Conservation (phyloP, 805 yeast species). For the Cyberlindnera maritima region DNA sequence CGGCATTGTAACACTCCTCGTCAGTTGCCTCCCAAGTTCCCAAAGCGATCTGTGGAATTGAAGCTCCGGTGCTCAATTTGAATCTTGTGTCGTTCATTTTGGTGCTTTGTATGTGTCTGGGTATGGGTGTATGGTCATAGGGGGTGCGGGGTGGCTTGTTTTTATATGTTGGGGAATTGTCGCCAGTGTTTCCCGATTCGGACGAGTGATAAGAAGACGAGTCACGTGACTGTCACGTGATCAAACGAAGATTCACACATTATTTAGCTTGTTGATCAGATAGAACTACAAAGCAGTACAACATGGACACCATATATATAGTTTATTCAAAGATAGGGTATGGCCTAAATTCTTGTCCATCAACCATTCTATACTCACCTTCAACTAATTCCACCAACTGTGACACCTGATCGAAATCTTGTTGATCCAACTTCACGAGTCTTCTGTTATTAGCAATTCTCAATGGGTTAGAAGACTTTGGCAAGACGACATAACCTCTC, state of each 20-base stretch:
- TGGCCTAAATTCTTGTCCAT: neutral
- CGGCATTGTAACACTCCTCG: slow-evolving; percentile 23
- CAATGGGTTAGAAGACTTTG: slow-evolving; percentile 44
- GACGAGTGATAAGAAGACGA: too few relatives aligned
- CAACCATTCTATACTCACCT: slow-evolving; percentile 31
- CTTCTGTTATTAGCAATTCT: slow-evolving; percentile 40
- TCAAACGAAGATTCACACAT: too few relatives aligned
- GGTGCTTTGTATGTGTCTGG: too few relatives aligned
- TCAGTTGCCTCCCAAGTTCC: slow-evolving; percentile 45
- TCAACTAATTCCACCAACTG: slow-evolving; percentile 28
- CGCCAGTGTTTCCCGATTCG: too few relatives aligned
- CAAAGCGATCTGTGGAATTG: slow-evolving; percentile 51
- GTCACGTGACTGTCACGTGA: too few relatives aligned
- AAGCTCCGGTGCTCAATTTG: slow-evolving; percentile 45
- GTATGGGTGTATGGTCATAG: too few relatives aligned
- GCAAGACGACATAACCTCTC: slow-evolving; percentile 53
- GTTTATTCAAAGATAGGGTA: slow-evolving; percentile 6
- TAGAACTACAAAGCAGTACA: too few relatives aligned
- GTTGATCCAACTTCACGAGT: slow-evolving; percentile 31
- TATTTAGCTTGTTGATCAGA: too few relatives aligned
- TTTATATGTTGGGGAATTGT: too few relatives aligned
- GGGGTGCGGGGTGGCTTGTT: too few relatives aligned
- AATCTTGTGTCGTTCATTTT: slow-evolving; percentile 4
- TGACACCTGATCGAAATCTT: slow-evolving; percentile 33
- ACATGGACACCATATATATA: too few relatives aligned